Base-by-base conservation (phyloP, 2,329 filamentous ascomycete genomes). In the Pseudogymnoascus sp. region DNA sequence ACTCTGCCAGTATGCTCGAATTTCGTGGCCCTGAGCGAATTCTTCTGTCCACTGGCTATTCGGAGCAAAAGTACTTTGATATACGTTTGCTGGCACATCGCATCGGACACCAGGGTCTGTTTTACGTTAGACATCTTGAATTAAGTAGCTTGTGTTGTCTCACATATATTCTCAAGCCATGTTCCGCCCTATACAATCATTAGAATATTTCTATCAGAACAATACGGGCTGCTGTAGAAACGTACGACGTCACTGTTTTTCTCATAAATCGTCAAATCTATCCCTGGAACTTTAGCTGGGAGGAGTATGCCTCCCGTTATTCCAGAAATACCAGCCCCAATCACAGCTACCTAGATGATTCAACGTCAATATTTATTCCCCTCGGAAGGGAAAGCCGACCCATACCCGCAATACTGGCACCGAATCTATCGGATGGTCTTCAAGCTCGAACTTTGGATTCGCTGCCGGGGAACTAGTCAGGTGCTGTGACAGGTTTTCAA, bases 31-130 rank as follows among this genome's bases (percentile, higher is more conserved):
- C 38, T 84, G 82, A 0, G 88, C 83, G 69, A 89, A 91, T 64
- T 86, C 80, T 68, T 89, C 85, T 0, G 80, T 81, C 88, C 88
- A 91, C 66, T 88, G 79, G 0, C 80, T 82, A 63, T 90, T 90
- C 0, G 87, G 86, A 5, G 79, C 78, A 71, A 89, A 90, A 0
- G 84, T 85, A 6, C 82, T 83, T 69, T 90, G 87, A 68, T 91
- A 91, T 18, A 87, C 85, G 71, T 89, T 85, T 0, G 86, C 82
- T 0, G 88, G 86, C 12, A 90, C 83, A 71, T 90, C 87, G 67
- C 88, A 90, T 43, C 85, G 77, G 0, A 53, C 46, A 8, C 46
- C 46, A 11, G 46, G 46, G 46, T 53, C 46, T 88, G 84, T 1
- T 85, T 86, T 0, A 85, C 86, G 65, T 88, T 73, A 75, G 62